Base-by-base conservation (phyloP, 129 eudicot genomes). In the Mikania micrantha region DNA sequence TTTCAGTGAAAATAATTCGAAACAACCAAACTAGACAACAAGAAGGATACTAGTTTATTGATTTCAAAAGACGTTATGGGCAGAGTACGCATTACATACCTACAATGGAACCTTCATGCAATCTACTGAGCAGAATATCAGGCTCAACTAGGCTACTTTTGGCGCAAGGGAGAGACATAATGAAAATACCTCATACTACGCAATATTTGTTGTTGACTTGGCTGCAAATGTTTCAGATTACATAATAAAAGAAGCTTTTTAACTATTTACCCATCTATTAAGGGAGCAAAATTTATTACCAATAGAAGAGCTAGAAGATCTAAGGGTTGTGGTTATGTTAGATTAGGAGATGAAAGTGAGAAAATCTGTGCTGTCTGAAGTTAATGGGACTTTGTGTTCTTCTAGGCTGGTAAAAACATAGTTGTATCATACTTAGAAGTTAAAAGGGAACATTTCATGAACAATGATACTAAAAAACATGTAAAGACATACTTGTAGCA, bases 291-390 rank as follows among this genome's bases (percentile, higher is more conserved):
- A 79, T 93, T 94, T 50, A 89, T 94, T 38, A 85, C 91, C 0
- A 97, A 94, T 73, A 82, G 87, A 74, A 68, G 70, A 45, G 87
- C 99, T 4, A 95, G 94, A 44, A 93, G 97, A 8, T 72, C 99
- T 34, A 94, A 90, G 79, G 99, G 99, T 28, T 94, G 87, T 73
- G 99, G 99, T 53, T 94, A 89, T 83, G 97, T 94, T 59, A 89
- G 81, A 74, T 94, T 94, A 79, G 99, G 82, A 31, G 99, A 94
- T 74, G 99, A 89, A 81, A 60, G 78, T 67, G 99, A 94, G 65
- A 95, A 94, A 67, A 41, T 82, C 22, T 90, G 97, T 25, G 99
- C 99, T n/a, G 99, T 77, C 86, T 52, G 97, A 89, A 84, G 90
- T 94, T 97, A 87, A 90, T 73, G 99, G 99, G 10, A 84, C 79